A percentile compares a stretch with the other conserved stretches of the same genome.
Conservation (phyloP, 768 basidiomycete genomes). For the Pleurotus eryngii region DNA sequence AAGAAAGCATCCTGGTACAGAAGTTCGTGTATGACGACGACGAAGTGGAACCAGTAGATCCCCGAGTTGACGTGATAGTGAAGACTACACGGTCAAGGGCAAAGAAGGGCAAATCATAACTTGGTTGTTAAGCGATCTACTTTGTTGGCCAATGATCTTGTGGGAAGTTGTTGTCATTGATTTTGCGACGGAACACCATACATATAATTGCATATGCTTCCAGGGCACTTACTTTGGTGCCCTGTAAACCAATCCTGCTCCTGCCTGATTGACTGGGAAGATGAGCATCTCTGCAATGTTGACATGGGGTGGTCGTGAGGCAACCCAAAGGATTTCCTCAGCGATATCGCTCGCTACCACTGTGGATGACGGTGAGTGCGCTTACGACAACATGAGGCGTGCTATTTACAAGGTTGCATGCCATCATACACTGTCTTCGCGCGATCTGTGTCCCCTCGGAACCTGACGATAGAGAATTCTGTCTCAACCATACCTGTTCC, state of each 20-base stretch:
- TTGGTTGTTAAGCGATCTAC: not conserved
- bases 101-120: conserved; percentile 44
- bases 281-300: conserved; percentile 83
- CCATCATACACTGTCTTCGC: conserved; percentile 93
- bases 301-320: conserved; percentile 86
- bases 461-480: conserved; percentile 90
- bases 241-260: conserved; percentile 60
- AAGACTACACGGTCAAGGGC: conserved; percentile 58
- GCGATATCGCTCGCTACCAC: conserved; percentile 87
- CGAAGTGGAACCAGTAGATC: conserved; percentile 23
- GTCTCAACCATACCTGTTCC: conserved; percentile 78
- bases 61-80: conserved; percentile 23
- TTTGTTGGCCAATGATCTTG: not conserved
- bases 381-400: not conserved
- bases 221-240: conserved; percentile 32
- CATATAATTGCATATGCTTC: conserved; percentile 13
- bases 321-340: conserved; percentile 97
- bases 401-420: conserved; percentile 72
- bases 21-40: conserved; percentile 82
- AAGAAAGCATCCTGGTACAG: conserved; percentile 69
- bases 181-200: not conserved
- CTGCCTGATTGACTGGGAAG: conserved; percentile 79
- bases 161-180: not conserved
- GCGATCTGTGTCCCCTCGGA: conserved; percentile 74
- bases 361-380: conserved; percentile 25